Base-by-base conservation (phyloP, 768 basidiomycete species). In the Dacryopinax primogenitus region DNA sequence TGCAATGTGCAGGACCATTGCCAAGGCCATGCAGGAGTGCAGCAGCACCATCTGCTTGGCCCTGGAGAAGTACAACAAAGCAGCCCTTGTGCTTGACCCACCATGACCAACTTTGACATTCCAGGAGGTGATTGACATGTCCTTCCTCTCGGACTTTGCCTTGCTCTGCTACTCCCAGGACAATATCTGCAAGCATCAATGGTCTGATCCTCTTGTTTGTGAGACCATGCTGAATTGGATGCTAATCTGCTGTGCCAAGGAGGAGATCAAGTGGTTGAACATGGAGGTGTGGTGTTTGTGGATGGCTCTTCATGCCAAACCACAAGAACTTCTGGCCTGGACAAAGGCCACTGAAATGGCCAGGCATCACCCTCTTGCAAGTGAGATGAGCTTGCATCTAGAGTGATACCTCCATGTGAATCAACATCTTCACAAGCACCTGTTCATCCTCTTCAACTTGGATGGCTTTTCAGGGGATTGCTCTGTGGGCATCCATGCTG, bases 91-190 rank as follows among this genome's bases (percentile, higher is more conserved):
- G 12, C n/a, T 39, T 11, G 12, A 39, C 12, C 37, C 37, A 11
- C 37, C 37, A n/a, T 11, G 37, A 39, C 37, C 37, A 39, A 39
- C 37, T 39, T n/a, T 39, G 37, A n/a, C 11, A 11, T 39, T 11
- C n/a, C 37, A 39, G n/a, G 37, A 39, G 11, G 37, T 39, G n/a
- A 39, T 70, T n/a, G 65, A 67, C 0, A 64, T 68, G 63, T 36
- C 35, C 3, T 62, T 66, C 1, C 58, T 72, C 0, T 67, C 65
- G 3, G 69, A 78, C 15, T 78, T 78, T 62, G 69, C 70, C 44
- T 66, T 78, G 0, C 68, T 78, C 0, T 71, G 62, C 11, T 61
- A 26, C 32, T 44, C 64, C 12, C 12, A 32, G 18, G n/a, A n/a
- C 23, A 32, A 63, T 33, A 63, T 63, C 33, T 32, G 62, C 35